Evolutionary conservation across 345 rosid species (phyloP).

Genomic region (Syzygium aromaticum): DNA sequence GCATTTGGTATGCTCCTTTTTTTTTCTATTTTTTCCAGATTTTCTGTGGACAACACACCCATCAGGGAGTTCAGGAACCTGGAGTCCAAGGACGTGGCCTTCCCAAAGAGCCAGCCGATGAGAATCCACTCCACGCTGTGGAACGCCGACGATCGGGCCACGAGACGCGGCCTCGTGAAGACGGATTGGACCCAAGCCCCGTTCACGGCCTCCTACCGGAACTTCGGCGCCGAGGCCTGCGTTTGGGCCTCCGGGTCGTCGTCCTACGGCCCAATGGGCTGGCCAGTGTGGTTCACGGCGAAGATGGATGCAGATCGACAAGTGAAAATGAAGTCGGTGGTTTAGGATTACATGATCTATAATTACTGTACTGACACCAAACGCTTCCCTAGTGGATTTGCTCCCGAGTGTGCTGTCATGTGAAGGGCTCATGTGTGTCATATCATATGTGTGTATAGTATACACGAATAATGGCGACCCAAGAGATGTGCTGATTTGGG

Average conservation of each 20-base stretch:
- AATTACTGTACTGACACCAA: constrained; percentile 41
- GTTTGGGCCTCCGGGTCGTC: constrained; percentile 24
- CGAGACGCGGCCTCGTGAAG: constrained; percentile 47
- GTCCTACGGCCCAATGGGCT: constrained; percentile 12
- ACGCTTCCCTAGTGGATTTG: constrained; percentile 38
- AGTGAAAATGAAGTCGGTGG: constrained; percentile 29
- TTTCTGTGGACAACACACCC: constrained; percentile 44
- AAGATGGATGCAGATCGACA: constrained; percentile 19
- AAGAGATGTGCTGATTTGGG: not conserved
- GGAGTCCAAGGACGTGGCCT: constrained; percentile 31
- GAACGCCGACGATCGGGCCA: constrained; percentile 58
- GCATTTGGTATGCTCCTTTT: not conserved
- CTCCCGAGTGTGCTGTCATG: constrained; percentile 22
- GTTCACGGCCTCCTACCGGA: constrained; percentile 39
- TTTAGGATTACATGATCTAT: constrained; percentile 36
- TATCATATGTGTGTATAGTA: not conserved
- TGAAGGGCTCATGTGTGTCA: not conserved
- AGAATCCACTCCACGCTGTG: constrained; percentile 46
- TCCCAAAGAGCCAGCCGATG: constrained; percentile 41
- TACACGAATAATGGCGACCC: not conserved
- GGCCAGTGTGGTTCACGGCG: constrained; percentile 19
- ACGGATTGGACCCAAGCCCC: constrained; percentile 53
- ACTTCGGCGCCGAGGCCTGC: constrained; percentile 27
- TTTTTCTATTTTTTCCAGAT: constrained; percentile 1
- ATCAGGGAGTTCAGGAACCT: constrained; percentile 51